Conservation (phyloP, 768 basidiomycete genomes). For the Lentinus brumalis region DNA sequence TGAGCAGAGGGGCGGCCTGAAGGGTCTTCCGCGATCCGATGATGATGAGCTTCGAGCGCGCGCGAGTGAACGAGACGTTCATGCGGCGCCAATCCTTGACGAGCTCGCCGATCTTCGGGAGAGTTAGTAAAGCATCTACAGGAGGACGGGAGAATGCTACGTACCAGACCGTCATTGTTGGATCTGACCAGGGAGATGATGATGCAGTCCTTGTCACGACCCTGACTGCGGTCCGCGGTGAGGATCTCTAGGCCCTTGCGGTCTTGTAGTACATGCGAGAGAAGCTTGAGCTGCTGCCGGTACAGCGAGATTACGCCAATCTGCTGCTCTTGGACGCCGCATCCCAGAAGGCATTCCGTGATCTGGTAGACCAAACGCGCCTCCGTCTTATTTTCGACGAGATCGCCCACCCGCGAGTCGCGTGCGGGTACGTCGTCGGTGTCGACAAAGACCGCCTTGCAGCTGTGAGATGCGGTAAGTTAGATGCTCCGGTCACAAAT, state of each 20-base stretch:
- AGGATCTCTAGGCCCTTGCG: constrained; percentile 74
- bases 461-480: constrained; percentile 44
- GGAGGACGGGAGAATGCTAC: constrained; percentile 29
- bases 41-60: constrained; percentile 86
- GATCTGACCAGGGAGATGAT: constrained; percentile 92
- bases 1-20: constrained; percentile 56
- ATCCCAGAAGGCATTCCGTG: constrained; percentile 59
- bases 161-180: constrained; percentile 73
- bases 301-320: constrained; percentile 92
- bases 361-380: constrained; percentile 70
- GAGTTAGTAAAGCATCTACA: background rate
- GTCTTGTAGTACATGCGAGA: constrained; percentile 63
- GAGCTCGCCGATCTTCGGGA: constrained; percentile 79
- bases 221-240: constrained; percentile 93
- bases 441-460: constrained; percentile 91
- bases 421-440: constrained; percentile 80
- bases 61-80: constrained; percentile 96
- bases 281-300: constrained; percentile 91
- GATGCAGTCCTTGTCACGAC: constrained; percentile 93
- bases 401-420: constrained; percentile 83
- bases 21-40: constrained; percentile 87
- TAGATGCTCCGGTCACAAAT: background rate
- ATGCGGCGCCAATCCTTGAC: constrained; percentile 95
- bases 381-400: constrained; percentile 89
- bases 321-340: constrained; percentile 68